Conservation (phyloP, 129 eudicot species). For the Chrysanthemum lavandulifolium region DNA sequence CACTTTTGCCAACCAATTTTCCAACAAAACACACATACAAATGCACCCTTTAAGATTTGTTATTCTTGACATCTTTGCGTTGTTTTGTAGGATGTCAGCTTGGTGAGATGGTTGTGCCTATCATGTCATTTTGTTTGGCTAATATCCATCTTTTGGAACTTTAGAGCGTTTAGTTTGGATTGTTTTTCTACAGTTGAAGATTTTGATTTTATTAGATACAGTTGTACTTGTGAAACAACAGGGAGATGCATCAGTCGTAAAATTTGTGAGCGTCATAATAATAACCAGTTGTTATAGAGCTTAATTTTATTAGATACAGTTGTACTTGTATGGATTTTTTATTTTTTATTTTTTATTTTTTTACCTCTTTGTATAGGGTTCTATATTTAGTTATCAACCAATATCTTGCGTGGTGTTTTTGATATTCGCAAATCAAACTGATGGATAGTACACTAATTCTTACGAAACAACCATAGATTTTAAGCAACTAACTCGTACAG, state of each 20-base stretch:
- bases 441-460: too few relatives aligned
- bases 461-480: too few relatives aligned
- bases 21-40: background rate
- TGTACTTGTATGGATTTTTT: background rate
- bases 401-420: too few relatives aligned
- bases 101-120: slow-evolving; percentile 85
- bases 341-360: background rate
- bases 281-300: background rate
- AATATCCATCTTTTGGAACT: slow-evolving; percentile 27
- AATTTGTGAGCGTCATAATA: slow-evolving; percentile 2
- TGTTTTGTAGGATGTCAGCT: slow-evolving; percentile 66
- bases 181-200: slow-evolving; percentile 10
- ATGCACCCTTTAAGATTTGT: background rate
- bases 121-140: slow-evolving; percentile 49
- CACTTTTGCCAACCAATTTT: too few relatives aligned
- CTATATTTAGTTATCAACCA: too few relatives aligned
- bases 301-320: background rate
- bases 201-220: slow-evolving; percentile 5
- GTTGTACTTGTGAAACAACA: background rate
- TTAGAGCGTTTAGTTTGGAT: slow-evolving; percentile 24
- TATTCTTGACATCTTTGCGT: slow-evolving; percentile 3
- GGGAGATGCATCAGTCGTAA: slow-evolving; percentile 1
- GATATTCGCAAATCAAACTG: too few relatives aligned
- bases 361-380: background rate
- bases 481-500: too few relatives aligned